A percentile compares a stretch with the other conserved stretches of the same genome.
Conservation (phyloP, 2,329 filamentous ascomycete genomes). For the Pseudogymnoascus sp. region DNA sequence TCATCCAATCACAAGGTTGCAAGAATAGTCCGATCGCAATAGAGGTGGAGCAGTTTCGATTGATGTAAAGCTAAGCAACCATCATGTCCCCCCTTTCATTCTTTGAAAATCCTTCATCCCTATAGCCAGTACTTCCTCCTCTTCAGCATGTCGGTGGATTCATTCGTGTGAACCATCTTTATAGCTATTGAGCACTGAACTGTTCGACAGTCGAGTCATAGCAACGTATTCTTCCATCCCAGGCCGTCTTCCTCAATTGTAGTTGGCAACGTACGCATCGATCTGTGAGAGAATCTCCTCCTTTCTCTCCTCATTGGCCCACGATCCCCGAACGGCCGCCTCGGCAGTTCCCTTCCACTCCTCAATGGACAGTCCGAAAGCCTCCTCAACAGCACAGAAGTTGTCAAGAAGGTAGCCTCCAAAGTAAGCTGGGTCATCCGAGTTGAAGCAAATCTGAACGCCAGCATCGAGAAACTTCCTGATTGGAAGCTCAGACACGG, state of each 20-base stretch:
- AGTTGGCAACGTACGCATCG: constrained; percentile 29
- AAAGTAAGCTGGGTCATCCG: constrained; percentile 51
- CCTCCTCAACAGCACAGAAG: constrained; percentile 68
- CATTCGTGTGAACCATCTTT: background rate
- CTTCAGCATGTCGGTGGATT: background rate
- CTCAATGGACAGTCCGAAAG: constrained; percentile 52
- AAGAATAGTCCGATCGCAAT: background rate
- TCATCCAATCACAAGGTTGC: background rate
- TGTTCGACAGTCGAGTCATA: background rate
- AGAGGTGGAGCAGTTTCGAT: background rate
- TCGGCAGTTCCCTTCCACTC: constrained; percentile 62
- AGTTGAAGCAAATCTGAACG: constrained; percentile 41
- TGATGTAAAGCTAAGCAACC: background rate
- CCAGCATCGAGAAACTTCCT: constrained; percentile 36
- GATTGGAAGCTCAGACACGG: constrained; percentile 39
- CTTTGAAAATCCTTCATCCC: background rate
- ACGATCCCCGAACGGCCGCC: constrained; percentile 59
- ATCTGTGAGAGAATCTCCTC: constrained; percentile 45
- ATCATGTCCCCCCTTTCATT: background rate
- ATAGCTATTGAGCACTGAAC: background rate
- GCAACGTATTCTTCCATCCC: background rate
- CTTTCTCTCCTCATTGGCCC: constrained; percentile 61
- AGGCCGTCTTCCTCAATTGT: constrained; percentile 11
- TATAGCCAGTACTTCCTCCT: background rate
- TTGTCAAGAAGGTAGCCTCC: constrained; percentile 69